phyloP scores from a whole-genome alignment of 1,139 yeast species.

The Barnettozyma hawaiiensis region DNA sequence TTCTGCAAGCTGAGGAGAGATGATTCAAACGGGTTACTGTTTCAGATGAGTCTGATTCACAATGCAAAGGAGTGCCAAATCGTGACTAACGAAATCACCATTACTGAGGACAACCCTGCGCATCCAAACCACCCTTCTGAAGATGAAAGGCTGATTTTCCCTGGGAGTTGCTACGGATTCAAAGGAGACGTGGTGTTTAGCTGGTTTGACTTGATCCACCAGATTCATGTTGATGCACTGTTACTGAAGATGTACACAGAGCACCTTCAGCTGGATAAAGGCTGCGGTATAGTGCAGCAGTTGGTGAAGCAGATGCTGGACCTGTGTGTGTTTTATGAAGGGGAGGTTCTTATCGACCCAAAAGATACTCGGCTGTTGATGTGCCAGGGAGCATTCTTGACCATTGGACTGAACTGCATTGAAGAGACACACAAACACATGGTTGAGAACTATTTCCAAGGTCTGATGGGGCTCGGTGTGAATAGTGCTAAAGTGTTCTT shows the following conservation, averaged over 20 bases:
- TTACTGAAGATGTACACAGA: conserved; percentile 36
- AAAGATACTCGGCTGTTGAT: conserved; percentile 32
- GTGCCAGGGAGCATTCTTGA: conserved; percentile 36
- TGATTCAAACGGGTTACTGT: conserved; percentile 19
- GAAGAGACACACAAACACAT: conserved; percentile 27
- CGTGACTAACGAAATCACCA: conserved; percentile 22
- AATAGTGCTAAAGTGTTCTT: conserved; percentile 33
- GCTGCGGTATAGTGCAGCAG: conserved; percentile 39
- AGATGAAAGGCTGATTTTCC: conserved; percentile 6
- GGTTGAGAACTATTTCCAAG: conserved; percentile 31
- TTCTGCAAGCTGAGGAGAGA: conserved; percentile 22
- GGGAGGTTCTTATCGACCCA: conserved; percentile 7
- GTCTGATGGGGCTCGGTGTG: conserved; percentile 31
- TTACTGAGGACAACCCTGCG: conserved; percentile 14
- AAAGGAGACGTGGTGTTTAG: conserved; percentile 35
- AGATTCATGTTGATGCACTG: conserved; percentile 42
- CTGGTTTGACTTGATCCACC: conserved; percentile 54
- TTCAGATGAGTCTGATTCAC: conserved; percentile 21
- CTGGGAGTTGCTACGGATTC: conserved; percentile 22
- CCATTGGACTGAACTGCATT: conserved; percentile 32
- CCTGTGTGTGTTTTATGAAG: conserved; percentile 33
- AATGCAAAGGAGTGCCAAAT: conserved; percentile 27
- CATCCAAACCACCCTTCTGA: conserved; percentile 24
- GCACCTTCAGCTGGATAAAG: conserved; percentile 33
- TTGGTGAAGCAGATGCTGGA: conserved; percentile 36